Base-by-base conservation (phyloP, 164 flowering plant genomes). In the Vitis riparia region DNA sequence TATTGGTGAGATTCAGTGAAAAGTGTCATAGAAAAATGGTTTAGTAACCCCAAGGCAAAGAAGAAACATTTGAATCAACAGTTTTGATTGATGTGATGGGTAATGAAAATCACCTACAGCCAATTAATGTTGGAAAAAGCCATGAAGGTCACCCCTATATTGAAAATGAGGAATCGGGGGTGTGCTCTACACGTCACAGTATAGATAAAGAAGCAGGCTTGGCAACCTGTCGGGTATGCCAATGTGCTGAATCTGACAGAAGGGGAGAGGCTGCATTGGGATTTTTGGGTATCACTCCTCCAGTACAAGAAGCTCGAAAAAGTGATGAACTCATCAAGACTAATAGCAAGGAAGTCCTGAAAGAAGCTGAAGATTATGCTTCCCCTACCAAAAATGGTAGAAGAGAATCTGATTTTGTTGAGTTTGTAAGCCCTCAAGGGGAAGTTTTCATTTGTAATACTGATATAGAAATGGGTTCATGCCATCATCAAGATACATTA, bases 181-280 rank as follows among this genome's bases (percentile, higher is more conserved):
- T 63, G 23, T 57, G 68, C 61, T 51, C 44, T 37, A 37, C 90
- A 52, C 79, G 77, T 32, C 65, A 66, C 48, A 87, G 88, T 70
- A n/a, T 68, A 53, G 90, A 88, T 63, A 83, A 66, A 63, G 97
- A 88, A 51, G 69, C 75, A 15, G 80, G 81, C 9, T 59, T 79
- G 67, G 76, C 83, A 63, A 73, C 87, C 78, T 94, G 98, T 69
- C 94, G 97, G 48, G 97, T 94, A 57, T 94, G 98, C 79, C 98
- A 94, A 10, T 94, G 97, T 79, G 77, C 73, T 16, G 97, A 94
- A 86, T 88, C 97, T 69, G 98, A 94, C 79, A 82, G 78, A 81
- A 85, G 82, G 74, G 98, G 98, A 11, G 94, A 90, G 73, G 84
- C 76, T 67, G 98, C 89, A 19, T 80, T 94, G 70, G 91, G 73